Percentiles rank a stretch among this genome's conserved stretches.
Evolutionary conservation across 495 filamentous ascomycete genomes (phyloP).

Genomic region (Hypoxylon intermedium): DNA sequence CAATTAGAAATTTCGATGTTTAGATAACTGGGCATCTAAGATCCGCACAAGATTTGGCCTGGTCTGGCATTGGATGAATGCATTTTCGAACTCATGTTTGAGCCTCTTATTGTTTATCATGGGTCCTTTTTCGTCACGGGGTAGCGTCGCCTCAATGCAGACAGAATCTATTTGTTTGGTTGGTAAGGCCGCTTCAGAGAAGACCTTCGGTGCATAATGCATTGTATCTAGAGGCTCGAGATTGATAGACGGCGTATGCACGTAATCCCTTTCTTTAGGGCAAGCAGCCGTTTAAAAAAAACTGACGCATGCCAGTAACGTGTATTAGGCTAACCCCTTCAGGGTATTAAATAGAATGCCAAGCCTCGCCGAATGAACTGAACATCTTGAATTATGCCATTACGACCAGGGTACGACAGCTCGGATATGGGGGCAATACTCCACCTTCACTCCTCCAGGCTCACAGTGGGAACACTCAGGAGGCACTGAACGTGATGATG

Average conservation of each 20-base stretch:
- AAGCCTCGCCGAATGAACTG: slow-evolving; percentile 33
- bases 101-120: slow-evolving; percentile 22
- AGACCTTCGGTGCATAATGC: slow-evolving; percentile 36
- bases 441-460: slow-evolving; percentile 11
- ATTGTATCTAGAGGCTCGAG: slow-evolving; percentile 30
- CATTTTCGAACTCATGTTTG: slow-evolving; percentile 10
- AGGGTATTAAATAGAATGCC: slow-evolving; percentile 17
- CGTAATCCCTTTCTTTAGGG: slow-evolving; percentile 35
- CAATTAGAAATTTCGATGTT: slow-evolving; percentile 28
- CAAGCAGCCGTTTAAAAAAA: slow-evolving; percentile 19
- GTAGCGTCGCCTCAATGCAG: slow-evolving; percentile 2
- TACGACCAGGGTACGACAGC: slow-evolving; percentile 30
- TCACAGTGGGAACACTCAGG: slow-evolving; percentile 14
- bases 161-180: slow-evolving; percentile 33
- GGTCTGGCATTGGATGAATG: slow-evolving; percentile 1
- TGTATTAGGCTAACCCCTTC: background rate
- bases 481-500: slow-evolving; percentile 22
- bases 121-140: slow-evolving; percentile 11
- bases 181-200: slow-evolving; percentile 21
- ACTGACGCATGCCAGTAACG: slow-evolving; percentile 24
- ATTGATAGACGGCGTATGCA: slow-evolving; percentile 39
- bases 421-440: slow-evolving; percentile 25
- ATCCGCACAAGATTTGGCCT: slow-evolving; percentile 7
- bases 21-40: slow-evolving; percentile 13
- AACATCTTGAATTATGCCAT: slow-evolving; percentile 35